Evolutionary conservation across 2,329 filamentous ascomycete genomes (phyloP).

Genomic region (Lachnellula cervina): DNA sequence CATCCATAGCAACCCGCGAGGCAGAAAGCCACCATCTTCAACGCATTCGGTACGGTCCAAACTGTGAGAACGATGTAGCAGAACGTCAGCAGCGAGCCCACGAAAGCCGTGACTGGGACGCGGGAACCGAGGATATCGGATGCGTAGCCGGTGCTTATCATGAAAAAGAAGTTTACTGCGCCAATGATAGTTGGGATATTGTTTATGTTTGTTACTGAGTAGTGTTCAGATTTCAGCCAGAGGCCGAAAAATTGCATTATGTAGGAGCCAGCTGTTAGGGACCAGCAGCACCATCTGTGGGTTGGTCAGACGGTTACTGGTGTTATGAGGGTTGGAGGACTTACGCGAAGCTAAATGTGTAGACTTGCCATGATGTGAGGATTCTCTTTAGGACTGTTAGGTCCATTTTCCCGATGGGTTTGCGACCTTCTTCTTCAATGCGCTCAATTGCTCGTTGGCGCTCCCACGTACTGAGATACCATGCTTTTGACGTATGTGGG

Average conservation of each 20-base stretch:
- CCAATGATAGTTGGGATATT: constrained; percentile 43
- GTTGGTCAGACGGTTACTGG: constrained; percentile 37
- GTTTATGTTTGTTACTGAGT: constrained; percentile 43
- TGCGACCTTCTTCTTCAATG: constrained; percentile 35
- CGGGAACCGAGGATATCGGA: constrained; percentile 11
- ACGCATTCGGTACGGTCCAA: constrained; percentile 32
- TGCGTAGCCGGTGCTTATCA: constrained; percentile 6
- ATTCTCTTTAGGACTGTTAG: constrained; percentile 47
- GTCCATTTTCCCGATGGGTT: constrained; percentile 42
- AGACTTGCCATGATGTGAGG: constrained; percentile 58
- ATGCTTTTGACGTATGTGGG: constrained; percentile 35
- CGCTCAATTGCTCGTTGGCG: constrained; percentile 37
- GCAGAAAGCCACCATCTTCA: constrained; percentile 33
- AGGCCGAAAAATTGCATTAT: constrained; percentile 44
- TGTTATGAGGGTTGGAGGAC: constrained; percentile 47
- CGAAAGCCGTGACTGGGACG: constrained; percentile 1
- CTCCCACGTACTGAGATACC: constrained; percentile 34
- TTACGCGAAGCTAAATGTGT: constrained; percentile 34
- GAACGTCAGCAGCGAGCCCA: constrained; percentile 25
- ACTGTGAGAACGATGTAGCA: constrained; percentile 31
- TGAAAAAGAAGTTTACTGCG: constrained; percentile 27
- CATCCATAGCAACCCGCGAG: constrained; percentile 35
- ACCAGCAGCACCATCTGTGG: neutral
- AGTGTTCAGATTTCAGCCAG: constrained; percentile 46
- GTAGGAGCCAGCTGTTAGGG: constrained; percentile 3